Base-by-base conservation (phyloP, 495 filamentous ascomycete genomes). In the Neurospora sublineolata region DNA sequence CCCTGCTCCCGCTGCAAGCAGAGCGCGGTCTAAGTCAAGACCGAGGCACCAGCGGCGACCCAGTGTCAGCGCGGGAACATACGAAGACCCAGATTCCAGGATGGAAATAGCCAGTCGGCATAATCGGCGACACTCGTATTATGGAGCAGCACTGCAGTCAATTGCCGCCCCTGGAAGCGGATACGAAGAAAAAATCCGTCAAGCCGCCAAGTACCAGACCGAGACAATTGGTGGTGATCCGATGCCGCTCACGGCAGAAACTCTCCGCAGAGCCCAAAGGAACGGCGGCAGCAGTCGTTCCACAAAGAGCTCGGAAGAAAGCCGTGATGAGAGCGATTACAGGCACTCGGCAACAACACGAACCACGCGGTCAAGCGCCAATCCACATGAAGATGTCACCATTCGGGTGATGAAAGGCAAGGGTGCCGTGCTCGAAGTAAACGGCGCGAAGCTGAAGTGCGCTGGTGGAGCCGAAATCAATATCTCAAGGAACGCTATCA, bases 261-360 rank as follows among this genome's bases (percentile, higher is more conserved):
- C 81, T 10, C 77, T 88, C n/a, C 81, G 79, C 76, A 82, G 79
- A 71, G 82, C 78, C 39, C 78, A 72, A 72, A 82, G 80, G 69
- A 82, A 80, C 68, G 82, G 79, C 42, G 77, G 76, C 20, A 86
- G 85, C 78, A 86, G 85, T 76, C 79, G 83, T 30, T 86, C 84
- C 39, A 87, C 84, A 20, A 80, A 83, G 68, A 86, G 84, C 78
- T 86, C 80, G 14, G 52, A 64, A 58, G 83, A 74, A 8, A 87
- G 85, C 73, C 84, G 82, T 71, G 86, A 88, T 74, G 86, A 88
- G 73, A 87, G 85, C 75, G 86, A 88, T 30, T 87, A 84, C 74
- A 82, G 81, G 70, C 83, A 84, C 69, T 87, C 85, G 23, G 83
- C 83, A 2, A 86, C 86, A 10, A 86, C 85, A 10, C 82, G 84